These are phyloP conservation scores for Plectranthus barbatus DNA, from an alignment of 257 asterid species.

Conservation along the genomic window DNA sequence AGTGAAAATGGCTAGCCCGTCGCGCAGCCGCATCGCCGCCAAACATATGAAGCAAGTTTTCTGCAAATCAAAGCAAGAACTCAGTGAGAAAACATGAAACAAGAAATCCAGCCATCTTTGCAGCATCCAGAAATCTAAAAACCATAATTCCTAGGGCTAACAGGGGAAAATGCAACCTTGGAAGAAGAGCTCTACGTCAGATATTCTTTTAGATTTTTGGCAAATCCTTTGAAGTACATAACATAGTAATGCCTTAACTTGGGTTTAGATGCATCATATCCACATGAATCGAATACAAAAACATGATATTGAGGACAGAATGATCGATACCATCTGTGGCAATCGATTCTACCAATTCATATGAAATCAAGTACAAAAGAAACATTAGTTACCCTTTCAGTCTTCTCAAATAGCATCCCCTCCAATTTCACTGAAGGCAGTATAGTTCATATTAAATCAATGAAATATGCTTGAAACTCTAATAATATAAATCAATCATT, in stretches of 20 bases:
- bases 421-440: constrained; percentile 50
- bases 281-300: not conserved
- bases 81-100: too few relatives aligned
- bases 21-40: too few relatives aligned
- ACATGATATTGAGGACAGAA: not conserved
- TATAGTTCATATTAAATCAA: constrained; percentile 2
- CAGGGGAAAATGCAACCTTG: too few relatives aligned
- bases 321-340: constrained; percentile 54
- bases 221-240: not conserved
- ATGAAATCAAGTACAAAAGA: constrained; percentile 70
- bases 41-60: too few relatives aligned
- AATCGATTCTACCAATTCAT: constrained; percentile 77
- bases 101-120: too few relatives aligned
- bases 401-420: constrained; percentile 53
- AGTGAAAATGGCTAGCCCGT: too few relatives aligned
- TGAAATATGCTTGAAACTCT: not conserved
- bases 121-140: too few relatives aligned
- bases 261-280: not conserved
- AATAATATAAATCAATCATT: not conserved
- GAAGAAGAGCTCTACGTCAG: not conserved
- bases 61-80: too few relatives aligned
- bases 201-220: not conserved
- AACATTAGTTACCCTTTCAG: constrained; percentile 61
- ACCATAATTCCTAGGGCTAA: too few relatives aligned
- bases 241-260: not conserved